phyloP scores from a whole-genome alignment of 106 monocot species.

The Acorus calamus region DNA sequence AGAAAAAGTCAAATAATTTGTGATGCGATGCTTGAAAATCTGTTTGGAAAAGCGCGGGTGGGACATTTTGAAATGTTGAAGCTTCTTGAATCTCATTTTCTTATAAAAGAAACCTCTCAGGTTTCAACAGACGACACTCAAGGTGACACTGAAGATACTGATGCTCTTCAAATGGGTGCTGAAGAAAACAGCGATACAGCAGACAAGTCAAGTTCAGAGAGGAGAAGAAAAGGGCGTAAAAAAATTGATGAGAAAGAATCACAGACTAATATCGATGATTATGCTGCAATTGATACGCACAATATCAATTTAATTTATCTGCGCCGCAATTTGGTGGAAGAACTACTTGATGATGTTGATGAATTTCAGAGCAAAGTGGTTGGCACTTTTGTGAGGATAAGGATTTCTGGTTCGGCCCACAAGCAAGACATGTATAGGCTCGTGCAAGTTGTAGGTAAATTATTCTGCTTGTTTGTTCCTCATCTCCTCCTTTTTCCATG shows the following conservation, averaged over 20 bases:
- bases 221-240: slow-evolving; percentile 43
- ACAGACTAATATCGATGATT: slow-evolving; percentile 54
- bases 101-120: slow-evolving; percentile 54
- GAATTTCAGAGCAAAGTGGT: slow-evolving; percentile 62
- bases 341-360: slow-evolving; percentile 65
- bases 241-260: slow-evolving; percentile 32
- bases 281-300: slow-evolving; percentile 88
- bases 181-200: slow-evolving; percentile 56
- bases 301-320: slow-evolving; percentile 78
- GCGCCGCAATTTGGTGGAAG: slow-evolving; percentile 79
- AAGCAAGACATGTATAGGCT: slow-evolving; percentile 83
- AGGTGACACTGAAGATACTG: slow-evolving; percentile 58
- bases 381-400: slow-evolving; percentile 95
- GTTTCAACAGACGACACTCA: slow-evolving; percentile 53
- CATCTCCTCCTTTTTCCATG: background rate
- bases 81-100: slow-evolving; percentile 91
- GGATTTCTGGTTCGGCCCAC: slow-evolving; percentile 53
- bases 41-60: slow-evolving; percentile 80
- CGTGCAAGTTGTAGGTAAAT: slow-evolving; percentile 78
- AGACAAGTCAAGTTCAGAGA: slow-evolving; percentile 23
- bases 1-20: slow-evolving; percentile 31
- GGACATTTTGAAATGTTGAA: slow-evolving; percentile 99
- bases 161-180: slow-evolving; percentile 28
- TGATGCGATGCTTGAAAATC: slow-evolving; percentile 21
- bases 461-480: slow-evolving; percentile 6